Conservation (phyloP, 108 stramenopile genomes). For the Nitzschia sp. region DNA sequence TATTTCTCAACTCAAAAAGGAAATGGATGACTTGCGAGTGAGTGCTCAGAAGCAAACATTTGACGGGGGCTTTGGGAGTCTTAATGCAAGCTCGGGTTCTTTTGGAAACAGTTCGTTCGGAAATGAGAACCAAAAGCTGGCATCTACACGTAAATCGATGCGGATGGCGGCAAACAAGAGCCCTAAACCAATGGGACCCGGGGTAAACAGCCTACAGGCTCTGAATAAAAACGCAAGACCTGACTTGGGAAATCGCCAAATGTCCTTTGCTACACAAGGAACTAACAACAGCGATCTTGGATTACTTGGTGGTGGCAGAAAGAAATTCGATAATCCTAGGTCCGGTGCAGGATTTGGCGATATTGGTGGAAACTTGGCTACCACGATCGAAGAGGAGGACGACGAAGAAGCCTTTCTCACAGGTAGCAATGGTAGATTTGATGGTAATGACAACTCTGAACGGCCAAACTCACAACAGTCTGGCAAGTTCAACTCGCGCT, state of each 20-base stretch:
- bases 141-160: conserved; percentile 1
- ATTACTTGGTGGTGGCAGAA: conserved; percentile 5
- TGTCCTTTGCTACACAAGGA: conserved; percentile 7
- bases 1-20: conserved; percentile 26
- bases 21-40: conserved; percentile 32
- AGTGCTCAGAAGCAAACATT: neutral
- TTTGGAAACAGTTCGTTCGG: conserved; percentile 4
- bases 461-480: neutral
- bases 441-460: neutral
- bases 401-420: conserved; percentile 31
- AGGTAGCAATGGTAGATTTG: neutral
- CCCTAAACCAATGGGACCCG: conserved; percentile 11
- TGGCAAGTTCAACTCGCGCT: neutral
- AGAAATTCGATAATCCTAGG: conserved; percentile 1
- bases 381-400: conserved; percentile 25
- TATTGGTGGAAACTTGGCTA: conserved; percentile 14
- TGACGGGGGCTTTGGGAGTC: conserved; percentile 5
- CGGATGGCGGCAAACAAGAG: neutral
- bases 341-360: neutral
- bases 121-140: neutral
- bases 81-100: neutral
- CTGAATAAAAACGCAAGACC: conserved; percentile 6
- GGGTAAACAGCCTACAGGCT: conserved; percentile 7
- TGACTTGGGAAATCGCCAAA: neutral
- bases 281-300: conserved; percentile 14